Conservation (phyloP, 345 rosid species). For the Luvunga scandens region DNA sequence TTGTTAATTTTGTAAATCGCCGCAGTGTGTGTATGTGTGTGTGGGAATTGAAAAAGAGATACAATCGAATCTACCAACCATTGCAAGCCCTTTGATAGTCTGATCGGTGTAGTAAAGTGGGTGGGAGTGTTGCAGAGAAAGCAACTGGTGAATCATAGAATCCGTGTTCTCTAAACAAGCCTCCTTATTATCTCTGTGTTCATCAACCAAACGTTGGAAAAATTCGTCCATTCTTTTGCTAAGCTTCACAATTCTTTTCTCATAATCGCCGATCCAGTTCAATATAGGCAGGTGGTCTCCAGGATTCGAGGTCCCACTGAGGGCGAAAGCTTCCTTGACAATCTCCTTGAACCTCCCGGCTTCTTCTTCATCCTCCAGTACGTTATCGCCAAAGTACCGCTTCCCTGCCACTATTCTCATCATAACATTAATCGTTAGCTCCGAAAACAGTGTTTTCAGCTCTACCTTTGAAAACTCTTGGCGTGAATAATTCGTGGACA, state of each 20-base stretch:
- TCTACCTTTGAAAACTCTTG: constrained; percentile 35
- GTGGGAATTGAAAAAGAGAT: too few species aligned
- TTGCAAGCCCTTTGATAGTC: constrained; percentile 50
- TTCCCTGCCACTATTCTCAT: constrained; percentile 56
- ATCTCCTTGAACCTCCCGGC: constrained; percentile 36
- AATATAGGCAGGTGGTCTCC: constrained; percentile 39
- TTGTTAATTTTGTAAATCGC: too few species aligned
- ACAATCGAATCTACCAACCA: constrained; percentile 11
- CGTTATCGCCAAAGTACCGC: constrained; percentile 46
- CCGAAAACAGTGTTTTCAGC: constrained; percentile 37
- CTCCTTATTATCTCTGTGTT: constrained; percentile 25
- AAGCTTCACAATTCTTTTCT: constrained; percentile 30
- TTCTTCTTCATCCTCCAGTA: constrained; percentile 28
- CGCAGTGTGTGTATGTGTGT: too few species aligned
- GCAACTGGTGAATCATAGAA: constrained; percentile 64
- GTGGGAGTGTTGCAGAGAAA: constrained; percentile 43
- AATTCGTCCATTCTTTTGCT: constrained; percentile 34
- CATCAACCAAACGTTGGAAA: constrained; percentile 51
- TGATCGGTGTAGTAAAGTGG: constrained; percentile 48
- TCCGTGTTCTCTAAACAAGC: constrained; percentile 12
- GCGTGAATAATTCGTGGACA: too few species aligned
- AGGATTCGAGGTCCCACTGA: constrained; percentile 28
- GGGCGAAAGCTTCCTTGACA: constrained; percentile 14
- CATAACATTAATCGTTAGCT: constrained; percentile 29
- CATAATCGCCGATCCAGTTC: constrained; percentile 24